phyloP scores from a whole-genome alignment of 2,329 filamentous ascomycete genomes.

The Podosphaera fusca region DNA sequence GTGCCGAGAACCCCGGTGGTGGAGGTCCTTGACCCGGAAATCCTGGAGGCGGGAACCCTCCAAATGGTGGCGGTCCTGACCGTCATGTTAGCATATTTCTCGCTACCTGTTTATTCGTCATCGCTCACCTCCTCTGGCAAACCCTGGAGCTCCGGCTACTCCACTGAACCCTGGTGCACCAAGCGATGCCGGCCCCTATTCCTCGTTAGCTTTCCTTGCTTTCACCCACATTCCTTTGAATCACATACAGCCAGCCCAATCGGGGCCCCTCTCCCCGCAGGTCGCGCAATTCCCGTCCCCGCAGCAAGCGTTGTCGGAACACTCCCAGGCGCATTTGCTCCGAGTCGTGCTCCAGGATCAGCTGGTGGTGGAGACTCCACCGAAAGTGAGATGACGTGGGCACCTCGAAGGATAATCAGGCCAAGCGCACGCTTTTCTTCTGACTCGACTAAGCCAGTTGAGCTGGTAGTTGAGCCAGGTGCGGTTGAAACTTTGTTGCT shows the following conservation, averaged over 20 bases:
- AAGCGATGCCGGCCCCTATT: conserved; percentile 58
- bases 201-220: conserved; percentile 9
- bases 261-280: conserved; percentile 65
- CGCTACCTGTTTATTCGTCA: conserved; percentile 6
- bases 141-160: conserved; percentile 23
- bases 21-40: conserved; percentile 24
- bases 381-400: conserved; percentile 81
- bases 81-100: not conserved
- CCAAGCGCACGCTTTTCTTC: conserved; percentile 97
- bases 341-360: conserved; percentile 75
- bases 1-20: conserved; percentile 22
- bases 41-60: conserved; percentile 17
- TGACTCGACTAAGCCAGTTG: conserved; percentile 51
- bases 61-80: not conserved
- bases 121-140: conserved; percentile 29
- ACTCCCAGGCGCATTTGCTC: conserved; percentile 47
- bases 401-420: conserved; percentile 80
- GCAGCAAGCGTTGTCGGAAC: conserved; percentile 44
- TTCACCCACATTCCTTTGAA: not conserved
- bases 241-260: conserved; percentile 53
- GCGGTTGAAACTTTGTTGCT: conserved; percentile 43
- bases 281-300: conserved; percentile 74
- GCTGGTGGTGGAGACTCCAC: conserved; percentile 90
- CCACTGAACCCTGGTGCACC: conserved; percentile 39
- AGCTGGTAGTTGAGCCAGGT: conserved; percentile 28